Evolutionary conservation across 805 yeast species (phyloP), one percentile per base, ranked within the genome.

Genomic region (Vanderwaltozyma verrucispora): DNA sequence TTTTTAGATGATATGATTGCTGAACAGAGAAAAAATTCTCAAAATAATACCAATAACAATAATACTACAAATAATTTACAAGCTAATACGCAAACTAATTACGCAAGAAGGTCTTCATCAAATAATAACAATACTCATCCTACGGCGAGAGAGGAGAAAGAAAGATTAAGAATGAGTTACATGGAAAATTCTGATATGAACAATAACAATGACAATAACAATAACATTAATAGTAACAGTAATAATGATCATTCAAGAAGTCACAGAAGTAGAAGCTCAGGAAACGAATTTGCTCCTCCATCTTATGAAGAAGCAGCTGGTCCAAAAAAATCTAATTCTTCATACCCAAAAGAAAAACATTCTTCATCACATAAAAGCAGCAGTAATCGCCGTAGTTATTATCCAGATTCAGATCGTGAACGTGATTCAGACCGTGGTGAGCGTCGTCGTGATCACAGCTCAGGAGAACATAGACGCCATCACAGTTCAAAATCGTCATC

Each of bases 221-320:
- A 28, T 9, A 43, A 49, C 38, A 31, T 26, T 16, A 23, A 27
- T 23, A 24, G 23, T 11, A 36, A 12, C 32, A 34, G 28, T 26
- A 27, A 13, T 16, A 16, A n/a, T 6, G 8, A 23, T 19, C 36
- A 20, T 10, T 32, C 24, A 17, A 19, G 23, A n/a, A 26, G 8
- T 20, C 23, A 28, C 15, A 14, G 42, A 28, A 38, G 45, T 25
- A 46, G 45, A 37, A 26, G 28, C 9, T 18, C 23, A 5, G 16
- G 30, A 16, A 12, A 13, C 11, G 19, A 24, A 16, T 38, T 25
- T 31, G 24, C 38, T 15, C 53, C 51, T 9, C 53, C 53, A 11
- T 39, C 51, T 7, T 49, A 49, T 34, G 48, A 46, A 24, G 53
- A 49, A 29, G 45, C 48, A 16, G 77, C 84, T 2, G 75, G 42